Percentiles rank a stretch among this genome's conserved stretches.
phyloP scores from a whole-genome alignment of 306 rosid species.

The Ormosia emarginata region DNA sequence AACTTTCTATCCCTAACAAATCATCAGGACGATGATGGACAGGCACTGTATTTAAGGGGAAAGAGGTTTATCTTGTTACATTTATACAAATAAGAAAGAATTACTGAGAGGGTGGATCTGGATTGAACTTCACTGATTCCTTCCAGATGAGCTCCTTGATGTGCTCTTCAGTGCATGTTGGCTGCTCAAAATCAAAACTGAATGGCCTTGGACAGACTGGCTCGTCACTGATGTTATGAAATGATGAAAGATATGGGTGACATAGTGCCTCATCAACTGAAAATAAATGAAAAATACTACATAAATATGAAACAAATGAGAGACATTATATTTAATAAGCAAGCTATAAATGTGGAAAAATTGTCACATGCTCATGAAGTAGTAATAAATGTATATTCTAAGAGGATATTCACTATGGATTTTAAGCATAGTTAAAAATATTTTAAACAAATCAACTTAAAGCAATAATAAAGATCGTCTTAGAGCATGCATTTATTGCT shows the following conservation, averaged over 20 bases:
- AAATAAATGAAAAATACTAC: constrained; percentile 11
- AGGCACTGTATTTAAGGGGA: constrained; percentile 22
- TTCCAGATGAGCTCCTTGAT: constrained; percentile 94
- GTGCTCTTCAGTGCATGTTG: constrained; percentile 86
- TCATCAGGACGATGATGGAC: constrained; percentile 28
- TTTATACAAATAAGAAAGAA: constrained; percentile 33
- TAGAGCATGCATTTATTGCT: neutral
- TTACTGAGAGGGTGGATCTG: constrained; percentile 67
- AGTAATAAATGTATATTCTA: neutral
- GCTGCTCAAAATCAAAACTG: constrained; percentile 89
- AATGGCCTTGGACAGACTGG: constrained; percentile 79
- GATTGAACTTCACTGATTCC: constrained; percentile 91
- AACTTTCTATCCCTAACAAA: constrained; percentile 31
- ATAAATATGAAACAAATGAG: neutral
- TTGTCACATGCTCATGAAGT: neutral
- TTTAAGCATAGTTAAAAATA: neutral
- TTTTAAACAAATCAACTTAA: neutral
- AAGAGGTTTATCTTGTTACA: constrained; percentile 30
- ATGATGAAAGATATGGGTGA: constrained; percentile 83
- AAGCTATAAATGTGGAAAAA: neutral
- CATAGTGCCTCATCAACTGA: constrained; percentile 93
- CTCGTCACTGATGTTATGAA: constrained; percentile 80
- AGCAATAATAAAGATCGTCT: too few relatives aligned
- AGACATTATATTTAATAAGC: neutral
- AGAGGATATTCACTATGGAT: neutral